Base-by-base conservation (phyloP, 257 asterid genomes). In the Solanum pimpinellifolium region DNA sequence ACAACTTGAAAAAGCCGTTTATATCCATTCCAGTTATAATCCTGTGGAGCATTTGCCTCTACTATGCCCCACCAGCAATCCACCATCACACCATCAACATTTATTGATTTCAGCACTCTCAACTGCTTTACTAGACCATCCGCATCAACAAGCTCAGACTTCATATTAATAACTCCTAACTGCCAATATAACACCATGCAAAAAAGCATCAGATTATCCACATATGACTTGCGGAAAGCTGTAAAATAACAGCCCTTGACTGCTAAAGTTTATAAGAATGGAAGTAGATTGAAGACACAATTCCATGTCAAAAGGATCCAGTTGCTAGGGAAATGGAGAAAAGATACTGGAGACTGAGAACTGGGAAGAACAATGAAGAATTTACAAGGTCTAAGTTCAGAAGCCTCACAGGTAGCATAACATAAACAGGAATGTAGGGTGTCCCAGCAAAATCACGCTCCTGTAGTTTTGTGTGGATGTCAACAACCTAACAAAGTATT, bases 41-140 rank as follows among this genome's bases (percentile, higher is more conserved):
- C 95, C 84, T 92, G 98, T 25, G 99, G 99, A 87, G 91, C 95
- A 91, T 93, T 94, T 15, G 98, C 97, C 91, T 96, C 99, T 81
- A 96, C 99, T 52, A 95, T 89, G 76, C 99, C 99, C 99, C 99
- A 96, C 99, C 99, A 96, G 92, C 99, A 97, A 90, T 97, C 97
- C 85, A 95, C 96, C 94, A 92, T 90, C 85, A 95, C 89, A 42
- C 99, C 99, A 88, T 97, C 98, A 59, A 95, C 90, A 49, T 93
- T 93, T 33, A 92, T 68, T 75, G 98, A 94, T 91, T 96, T 95
- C 92, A 95, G 91, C 87, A 92, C 86, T 91, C 94, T 94, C 86
- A 97, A 92, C 90, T 95, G 98, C 91, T 94, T 94, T 91, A 92
- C 91, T 62, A 97, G 91, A 89, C 97, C 97, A 88, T 95, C 98